Conservation (phyloP, 2,329 filamentous ascomycete genomes). For the Verticillium longisporum region DNA sequence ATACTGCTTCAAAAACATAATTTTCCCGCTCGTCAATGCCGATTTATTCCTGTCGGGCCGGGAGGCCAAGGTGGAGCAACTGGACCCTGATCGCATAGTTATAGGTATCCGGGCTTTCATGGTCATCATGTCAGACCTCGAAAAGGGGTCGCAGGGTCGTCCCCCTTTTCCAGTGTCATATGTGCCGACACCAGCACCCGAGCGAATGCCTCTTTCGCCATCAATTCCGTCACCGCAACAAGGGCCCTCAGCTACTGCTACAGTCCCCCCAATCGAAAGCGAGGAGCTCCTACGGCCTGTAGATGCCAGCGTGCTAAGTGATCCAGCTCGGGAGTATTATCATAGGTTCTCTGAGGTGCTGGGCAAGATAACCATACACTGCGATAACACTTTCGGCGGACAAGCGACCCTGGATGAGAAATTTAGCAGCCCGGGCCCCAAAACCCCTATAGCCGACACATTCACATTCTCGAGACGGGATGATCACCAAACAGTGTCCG, state of each 20-base stretch:
- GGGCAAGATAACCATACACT: constrained; percentile 92
- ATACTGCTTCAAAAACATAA: constrained; percentile 82
- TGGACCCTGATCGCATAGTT: constrained; percentile 94
- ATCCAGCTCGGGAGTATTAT: constrained; percentile 79
- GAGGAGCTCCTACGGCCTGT: constrained; percentile 63
- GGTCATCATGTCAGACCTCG: constrained; percentile 85
- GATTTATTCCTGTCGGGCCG: constrained; percentile 73
- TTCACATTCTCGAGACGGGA: constrained; percentile 87
- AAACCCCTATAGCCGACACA: constrained; percentile 89
- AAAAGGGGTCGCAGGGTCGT: constrained; percentile 68
- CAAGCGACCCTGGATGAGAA: constrained; percentile 95
- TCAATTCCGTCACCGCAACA: constrained; percentile 32
- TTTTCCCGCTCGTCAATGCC: constrained; percentile 93
- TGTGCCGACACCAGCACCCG: constrained; percentile 25
- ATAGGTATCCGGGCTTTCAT: constrained; percentile 93
- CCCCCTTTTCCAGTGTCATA: constrained; percentile 81
- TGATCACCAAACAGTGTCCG: constrained; percentile 62
- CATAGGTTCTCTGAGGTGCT: constrained; percentile 89
- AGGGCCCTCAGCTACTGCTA: constrained; percentile 15
- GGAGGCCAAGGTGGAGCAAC: constrained; percentile 80
- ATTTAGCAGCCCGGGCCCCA: constrained; percentile 78
- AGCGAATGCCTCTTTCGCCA: constrained; percentile 43
- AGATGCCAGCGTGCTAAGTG: constrained; percentile 56
- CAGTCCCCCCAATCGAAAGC: constrained; percentile 32
- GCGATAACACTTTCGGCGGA: constrained; percentile 93